Percentiles rank a stretch among this genome's conserved stretches.
Evolutionary conservation across 305 asterid genomes (phyloP).

Genomic region (Fraxinus floribunda): DNA sequence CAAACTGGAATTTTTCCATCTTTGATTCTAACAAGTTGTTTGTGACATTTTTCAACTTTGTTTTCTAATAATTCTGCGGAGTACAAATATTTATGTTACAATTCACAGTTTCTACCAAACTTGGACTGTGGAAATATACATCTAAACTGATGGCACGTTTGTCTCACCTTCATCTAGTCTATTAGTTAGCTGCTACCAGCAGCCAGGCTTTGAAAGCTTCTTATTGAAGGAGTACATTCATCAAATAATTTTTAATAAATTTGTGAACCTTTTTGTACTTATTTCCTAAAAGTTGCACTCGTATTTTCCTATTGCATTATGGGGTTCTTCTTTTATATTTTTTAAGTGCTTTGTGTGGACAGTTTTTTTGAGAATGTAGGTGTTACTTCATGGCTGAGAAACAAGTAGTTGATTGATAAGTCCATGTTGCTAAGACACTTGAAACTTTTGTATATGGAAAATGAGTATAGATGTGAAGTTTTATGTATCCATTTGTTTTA

Average conservation of each 20-base stretch:
- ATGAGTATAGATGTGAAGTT: not conserved
- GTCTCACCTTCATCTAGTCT: not conserved
- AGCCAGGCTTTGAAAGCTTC: not conserved
- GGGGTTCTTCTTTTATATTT: not conserved
- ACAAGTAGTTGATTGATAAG: not conserved
- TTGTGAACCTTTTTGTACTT: not conserved
- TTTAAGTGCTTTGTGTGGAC: not conserved
- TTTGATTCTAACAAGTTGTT: not conserved
- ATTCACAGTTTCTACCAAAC: not conserved
- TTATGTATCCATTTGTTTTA: not conserved
- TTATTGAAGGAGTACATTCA: not conserved
- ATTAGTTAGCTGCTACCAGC: not conserved
- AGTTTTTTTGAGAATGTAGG: not conserved
- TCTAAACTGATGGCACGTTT: not conserved
- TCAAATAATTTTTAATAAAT: not conserved
- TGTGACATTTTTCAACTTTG: not conserved
- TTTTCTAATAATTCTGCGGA: not conserved
- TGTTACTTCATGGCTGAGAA: not conserved
- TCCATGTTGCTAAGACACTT: not conserved
- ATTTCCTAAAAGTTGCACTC: not conserved
- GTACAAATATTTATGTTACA: not conserved
- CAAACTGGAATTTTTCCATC: not conserved
- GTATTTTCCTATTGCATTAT: not conserved
- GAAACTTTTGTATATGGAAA: not conserved
- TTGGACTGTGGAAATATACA: not conserved